These are phyloP conservation scores for Thelephora ganbajun DNA, from an alignment of 768 basidiomycete genomes.

Conservation along the genomic window DNA sequence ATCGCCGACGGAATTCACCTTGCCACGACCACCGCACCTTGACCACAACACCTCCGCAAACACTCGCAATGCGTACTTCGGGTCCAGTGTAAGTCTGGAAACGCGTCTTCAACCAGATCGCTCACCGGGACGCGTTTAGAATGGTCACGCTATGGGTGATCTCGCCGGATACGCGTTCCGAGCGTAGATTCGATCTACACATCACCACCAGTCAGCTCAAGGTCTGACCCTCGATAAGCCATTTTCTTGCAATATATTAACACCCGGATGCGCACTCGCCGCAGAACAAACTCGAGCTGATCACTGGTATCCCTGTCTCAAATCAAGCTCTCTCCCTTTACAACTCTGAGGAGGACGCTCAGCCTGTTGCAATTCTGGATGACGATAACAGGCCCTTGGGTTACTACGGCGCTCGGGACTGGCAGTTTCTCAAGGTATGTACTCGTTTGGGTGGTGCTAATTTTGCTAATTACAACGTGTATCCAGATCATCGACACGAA, in stretches of 20 bases:
- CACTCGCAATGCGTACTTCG: conserved; percentile 6
- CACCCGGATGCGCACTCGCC: not conserved
- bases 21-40: no score
- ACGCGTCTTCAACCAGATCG: not conserved
- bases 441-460: not conserved
- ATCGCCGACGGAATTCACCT: no score
- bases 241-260: not conserved
- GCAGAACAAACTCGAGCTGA: conserved; percentile 57
- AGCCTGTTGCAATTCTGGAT: conserved; percentile 37
- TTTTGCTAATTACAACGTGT: conserved; percentile 2
- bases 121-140: conserved; percentile 21
- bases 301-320: conserved; percentile 77
- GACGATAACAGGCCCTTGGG: conserved; percentile 60
- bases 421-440: conserved; percentile 70
- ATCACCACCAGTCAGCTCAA: conserved; percentile 71
- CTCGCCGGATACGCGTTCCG: conserved; percentile 83
- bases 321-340: conserved; percentile 60
- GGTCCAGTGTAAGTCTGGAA: conserved; percentile 12
- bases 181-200: conserved; percentile 70
- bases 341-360: conserved; percentile 38
- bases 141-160: conserved; percentile 60
- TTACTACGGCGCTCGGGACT: conserved; percentile 61
- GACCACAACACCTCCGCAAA: no score
- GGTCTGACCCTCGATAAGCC: conserved; percentile 26
- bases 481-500: conserved; percentile 60